phyloP scores from a whole-genome alignment of 2,329 filamentous ascomycete genomes.

The Coleophoma crateriformis region DNA sequence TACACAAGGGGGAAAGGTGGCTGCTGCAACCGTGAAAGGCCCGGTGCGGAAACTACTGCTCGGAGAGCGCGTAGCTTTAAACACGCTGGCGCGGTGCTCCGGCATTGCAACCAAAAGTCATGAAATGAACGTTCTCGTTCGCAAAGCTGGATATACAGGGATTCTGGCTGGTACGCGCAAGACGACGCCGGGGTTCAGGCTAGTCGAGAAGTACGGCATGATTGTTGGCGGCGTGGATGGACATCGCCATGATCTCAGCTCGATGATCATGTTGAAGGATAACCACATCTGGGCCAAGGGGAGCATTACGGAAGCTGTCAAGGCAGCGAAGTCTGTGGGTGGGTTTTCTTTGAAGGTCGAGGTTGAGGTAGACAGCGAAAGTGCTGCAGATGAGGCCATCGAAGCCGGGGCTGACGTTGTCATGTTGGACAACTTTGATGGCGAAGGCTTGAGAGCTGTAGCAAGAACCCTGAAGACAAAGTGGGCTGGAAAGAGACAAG shows the following conservation, averaged over 20 bases:
- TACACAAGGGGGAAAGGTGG: constrained; percentile 38
- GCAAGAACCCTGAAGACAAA: constrained; percentile 71
- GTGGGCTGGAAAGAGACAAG: constrained; percentile 69
- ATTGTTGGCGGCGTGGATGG: constrained; percentile 87
- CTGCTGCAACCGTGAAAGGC: constrained; percentile 76
- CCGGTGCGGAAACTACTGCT: constrained; percentile 73
- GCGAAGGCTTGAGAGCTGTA: constrained; percentile 69
- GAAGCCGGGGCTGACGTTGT: constrained; percentile 87
- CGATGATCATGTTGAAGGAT: constrained; percentile 99
- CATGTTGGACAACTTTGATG: constrained; percentile 95
- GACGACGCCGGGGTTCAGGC: constrained; percentile 89
- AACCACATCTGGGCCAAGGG: constrained; percentile 94
- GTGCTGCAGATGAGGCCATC: constrained; percentile 87
- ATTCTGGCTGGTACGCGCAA: constrained; percentile 92
- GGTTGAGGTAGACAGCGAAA: constrained; percentile 87
- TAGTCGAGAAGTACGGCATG: constrained; percentile 99
- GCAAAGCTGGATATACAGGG: constrained; percentile 69
- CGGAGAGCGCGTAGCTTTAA: constrained; percentile 90
- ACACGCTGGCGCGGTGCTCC: constrained; percentile 84
- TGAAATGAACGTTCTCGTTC: constrained; percentile 48
- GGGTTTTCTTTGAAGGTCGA: constrained; percentile 94
- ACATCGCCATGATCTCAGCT: constrained; percentile 83
- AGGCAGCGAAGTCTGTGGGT: constrained; percentile 74
- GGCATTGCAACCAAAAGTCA: constrained; percentile 73
- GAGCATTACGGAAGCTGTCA: constrained; percentile 80